A percentile compares a stretch with the other conserved stretches of the same genome.
These are phyloP conservation scores for Aureobasidium sp. DNA, from an alignment of 2,329 filamentous ascomycete genomes.

Conservation along the genomic window DNA sequence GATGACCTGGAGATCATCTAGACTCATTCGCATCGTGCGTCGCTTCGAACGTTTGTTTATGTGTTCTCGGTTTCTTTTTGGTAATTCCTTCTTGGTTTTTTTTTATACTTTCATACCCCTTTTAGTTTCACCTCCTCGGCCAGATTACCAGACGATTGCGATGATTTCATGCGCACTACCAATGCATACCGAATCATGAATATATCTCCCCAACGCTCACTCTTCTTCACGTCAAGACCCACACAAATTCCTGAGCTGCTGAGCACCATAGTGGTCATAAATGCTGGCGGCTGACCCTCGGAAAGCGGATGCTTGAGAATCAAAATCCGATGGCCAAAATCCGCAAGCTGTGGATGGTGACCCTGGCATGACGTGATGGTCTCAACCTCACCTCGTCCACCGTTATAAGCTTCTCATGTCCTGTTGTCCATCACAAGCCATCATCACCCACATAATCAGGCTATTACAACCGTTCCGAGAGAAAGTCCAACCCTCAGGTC, in stretches of 20 bases:
- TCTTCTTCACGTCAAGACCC: too few species aligned
- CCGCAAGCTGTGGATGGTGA: not conserved
- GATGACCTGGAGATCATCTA: constrained; percentile 37
- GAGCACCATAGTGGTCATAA: not conserved
- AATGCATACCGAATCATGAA: too few species aligned
- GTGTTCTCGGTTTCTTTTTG: too few species aligned
- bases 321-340: not conserved
- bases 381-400: not conserved
- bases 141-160: not conserved
- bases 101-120: not conserved
- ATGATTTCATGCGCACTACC: too few species aligned
- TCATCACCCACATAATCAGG: too few species aligned
- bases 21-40: too few species aligned
- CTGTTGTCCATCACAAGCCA: too few species aligned
- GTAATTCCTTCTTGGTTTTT: not conserved
- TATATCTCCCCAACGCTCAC: too few species aligned
- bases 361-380: not conserved
- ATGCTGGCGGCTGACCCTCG: not conserved
- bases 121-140: not conserved
- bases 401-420: not conserved
- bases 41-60: too few species aligned
- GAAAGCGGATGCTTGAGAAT: not conserved
- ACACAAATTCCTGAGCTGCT: too few species aligned
- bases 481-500: too few species aligned
- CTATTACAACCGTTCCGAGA: too few species aligned